Base-by-base conservation (phyloP, 257 asterid species). In the Solanum peruvianum region DNA sequence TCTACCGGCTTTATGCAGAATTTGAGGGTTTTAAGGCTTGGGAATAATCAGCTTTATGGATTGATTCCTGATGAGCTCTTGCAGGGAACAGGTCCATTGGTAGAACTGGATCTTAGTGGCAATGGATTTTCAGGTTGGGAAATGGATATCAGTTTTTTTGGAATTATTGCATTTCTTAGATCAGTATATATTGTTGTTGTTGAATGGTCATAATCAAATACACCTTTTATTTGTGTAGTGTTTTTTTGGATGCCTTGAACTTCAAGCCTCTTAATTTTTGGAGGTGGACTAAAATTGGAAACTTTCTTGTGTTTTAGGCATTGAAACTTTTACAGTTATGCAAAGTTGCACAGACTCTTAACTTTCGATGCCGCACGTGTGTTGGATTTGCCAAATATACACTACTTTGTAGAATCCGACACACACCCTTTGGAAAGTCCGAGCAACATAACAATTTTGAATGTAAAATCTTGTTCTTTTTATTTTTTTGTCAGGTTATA, bases 121-220 rank as follows among this genome's bases (percentile, higher is more conserved):
- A 96, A 96, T 89, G 94, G 94, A 82, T 91, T 96, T 91, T 94
- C 96, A 35, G 98, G 98, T 94, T 89, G 92, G 91, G 52, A 67
- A 88, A 84, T 73, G 88, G 80, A 82, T 58, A 84, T 66, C 86
- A 20, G 33, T 47, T 49, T 47, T 49, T 31, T 60, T 39, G 10
- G 21, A 86, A 33, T 45, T 27, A 39, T 78, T 76, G 37, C 75
- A 18, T 37, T 58, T 44, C 11, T 42, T 76, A 12, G 67, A 58
- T 62, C 81, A 62, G 82, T 64, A 66, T 81, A 16, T 29, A 0
- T 56, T 78, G 27, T 49, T 47, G 45, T 81, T 25, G 39, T 44
- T 77, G 62, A 77, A 44, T 44, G 62, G 25, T 78, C 84, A 44
- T 14, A 78, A 78, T 78, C 58, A 78, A 27, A 25, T 78, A 78